Percentiles rank a stretch among this genome's conserved stretches.
Evolutionary conservation across 192 early-diverging fungal genomes (phyloP).

Genomic region (Rhizoclosmatium sp.): DNA sequence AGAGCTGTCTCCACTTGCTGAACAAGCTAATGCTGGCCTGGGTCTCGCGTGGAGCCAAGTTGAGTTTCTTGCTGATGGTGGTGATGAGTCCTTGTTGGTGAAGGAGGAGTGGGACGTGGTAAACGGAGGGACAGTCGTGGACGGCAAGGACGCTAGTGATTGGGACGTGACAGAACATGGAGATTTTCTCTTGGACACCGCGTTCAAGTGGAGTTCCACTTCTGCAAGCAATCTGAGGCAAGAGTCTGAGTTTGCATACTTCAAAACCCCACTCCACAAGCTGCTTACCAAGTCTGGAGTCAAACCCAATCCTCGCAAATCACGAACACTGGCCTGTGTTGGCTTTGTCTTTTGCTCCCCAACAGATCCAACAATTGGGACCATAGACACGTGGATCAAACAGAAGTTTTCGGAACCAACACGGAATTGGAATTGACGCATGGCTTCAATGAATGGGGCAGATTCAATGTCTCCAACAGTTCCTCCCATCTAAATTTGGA

Average conservation of each 20-base stretch:
- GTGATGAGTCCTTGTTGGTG: constrained; percentile 86
- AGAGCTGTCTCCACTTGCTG: constrained; percentile 88
- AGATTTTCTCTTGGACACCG: constrained; percentile 89
- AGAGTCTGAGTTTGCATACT: not conserved
- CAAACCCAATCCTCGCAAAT: constrained; percentile 93
- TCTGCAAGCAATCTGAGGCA: constrained; percentile 86
- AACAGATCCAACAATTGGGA: constrained; percentile 96
- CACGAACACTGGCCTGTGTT: constrained; percentile 95
- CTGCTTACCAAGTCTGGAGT: constrained; percentile 81
- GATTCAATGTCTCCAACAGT: constrained; percentile 99
- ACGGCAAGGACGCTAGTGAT: constrained; percentile 92
- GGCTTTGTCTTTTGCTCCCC: constrained; percentile 99
- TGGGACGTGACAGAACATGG: constrained; percentile 99
- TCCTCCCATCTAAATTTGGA: constrained; percentile 74
- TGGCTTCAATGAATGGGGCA: constrained; percentile 98
- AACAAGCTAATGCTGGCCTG: constrained; percentile 72
- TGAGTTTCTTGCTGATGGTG: constrained; percentile 81
- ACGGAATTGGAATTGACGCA: constrained; percentile 99
- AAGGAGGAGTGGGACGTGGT: constrained; percentile 95
- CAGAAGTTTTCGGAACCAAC: constrained; percentile 99
- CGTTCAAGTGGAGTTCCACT: constrained; percentile 83
- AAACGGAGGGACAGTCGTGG: constrained; percentile 94
- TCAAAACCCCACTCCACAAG: not conserved
- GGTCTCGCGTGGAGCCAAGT: constrained; percentile 70
- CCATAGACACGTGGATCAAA: constrained; percentile 95